phyloP scores from a whole-genome alignment of 2,329 filamentous ascomycete species.

The Cladosporium velox region DNA sequence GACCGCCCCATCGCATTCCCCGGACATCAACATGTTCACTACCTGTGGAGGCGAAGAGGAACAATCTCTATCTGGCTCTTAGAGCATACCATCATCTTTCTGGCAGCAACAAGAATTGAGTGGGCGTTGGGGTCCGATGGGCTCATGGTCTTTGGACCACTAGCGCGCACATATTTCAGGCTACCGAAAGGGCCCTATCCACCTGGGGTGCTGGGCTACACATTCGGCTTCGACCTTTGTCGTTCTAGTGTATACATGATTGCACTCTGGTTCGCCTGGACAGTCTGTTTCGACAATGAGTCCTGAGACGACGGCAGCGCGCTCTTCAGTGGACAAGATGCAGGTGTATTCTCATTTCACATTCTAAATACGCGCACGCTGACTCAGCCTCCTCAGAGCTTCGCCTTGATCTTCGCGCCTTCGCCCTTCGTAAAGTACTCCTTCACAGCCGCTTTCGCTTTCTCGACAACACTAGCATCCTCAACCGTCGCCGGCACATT shows the following conservation, averaged over 20 bases:
- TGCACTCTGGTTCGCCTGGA: not conserved
- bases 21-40: not conserved
- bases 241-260: no score
- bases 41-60: not conserved
- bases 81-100: not conserved
- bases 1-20: no score
- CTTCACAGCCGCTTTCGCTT: slow-evolving; percentile 68
- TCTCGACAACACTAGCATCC: slow-evolving; percentile 71
- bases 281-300: not conserved
- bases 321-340: not conserved
- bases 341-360: not conserved
- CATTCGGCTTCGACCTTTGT: no score
- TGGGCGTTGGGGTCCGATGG: not conserved
- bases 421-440: slow-evolving; percentile 67
- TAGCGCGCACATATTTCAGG: not conserved
- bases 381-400: slow-evolving; percentile 30
- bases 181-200: not conserved
- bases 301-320: not conserved
- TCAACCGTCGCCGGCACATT: slow-evolving; percentile 82
- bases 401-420: slow-evolving; percentile 38
- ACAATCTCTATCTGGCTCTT: not conserved
- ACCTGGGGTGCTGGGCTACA: no score
- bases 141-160: not conserved
- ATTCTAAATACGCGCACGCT: not conserved
- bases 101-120: not conserved